phyloP scores from a whole-genome alignment of 2,329 filamentous ascomycete species.

The Xylariaceae sp. region DNA sequence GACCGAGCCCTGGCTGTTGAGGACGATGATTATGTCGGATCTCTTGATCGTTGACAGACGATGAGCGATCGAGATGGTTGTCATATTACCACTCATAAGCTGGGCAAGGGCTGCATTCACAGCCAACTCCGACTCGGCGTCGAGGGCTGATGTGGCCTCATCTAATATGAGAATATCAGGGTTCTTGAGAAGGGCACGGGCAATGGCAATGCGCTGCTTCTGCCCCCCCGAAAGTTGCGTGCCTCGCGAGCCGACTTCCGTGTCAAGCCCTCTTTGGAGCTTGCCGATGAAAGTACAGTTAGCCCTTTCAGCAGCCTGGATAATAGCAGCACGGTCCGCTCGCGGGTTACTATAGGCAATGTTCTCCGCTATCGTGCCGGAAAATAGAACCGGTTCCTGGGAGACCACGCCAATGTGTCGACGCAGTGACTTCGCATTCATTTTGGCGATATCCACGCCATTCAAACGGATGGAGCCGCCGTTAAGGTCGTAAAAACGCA shows the following conservation, averaged over 20 bases:
- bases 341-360: slow-evolving; percentile 88
- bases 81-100: slow-evolving; percentile 85
- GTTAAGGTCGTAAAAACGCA: slow-evolving; percentile 89
- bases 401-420: slow-evolving; percentile 93
- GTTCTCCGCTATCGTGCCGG: slow-evolving; percentile 83
- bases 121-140: slow-evolving; percentile 95
- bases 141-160: slow-evolving; percentile 92
- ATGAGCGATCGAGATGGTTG: slow-evolving; percentile 97
- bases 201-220: slow-evolving; percentile 97
- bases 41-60: slow-evolving; percentile 95
- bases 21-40: slow-evolving; percentile 91
- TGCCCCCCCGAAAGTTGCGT: slow-evolving; percentile 95
- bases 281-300: slow-evolving; percentile 98
- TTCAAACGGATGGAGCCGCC: slow-evolving; percentile 80
- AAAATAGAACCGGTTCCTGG: slow-evolving; percentile 93
- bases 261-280: slow-evolving; percentile 94
- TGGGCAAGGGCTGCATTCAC: slow-evolving; percentile 88
- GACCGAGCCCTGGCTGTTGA: slow-evolving; percentile 84
- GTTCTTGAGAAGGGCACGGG: slow-evolving; percentile 89
- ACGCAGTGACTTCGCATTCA: slow-evolving; percentile 93
- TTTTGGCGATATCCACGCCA: slow-evolving; percentile 77
- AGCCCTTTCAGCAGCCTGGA: slow-evolving; percentile 84
- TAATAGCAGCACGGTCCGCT: slow-evolving; percentile 80
- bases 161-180: slow-evolving; percentile 97
- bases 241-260: slow-evolving; percentile 87